Conservation (phyloP, 306 rosid species). For the Ormosia semicastrata region DNA sequence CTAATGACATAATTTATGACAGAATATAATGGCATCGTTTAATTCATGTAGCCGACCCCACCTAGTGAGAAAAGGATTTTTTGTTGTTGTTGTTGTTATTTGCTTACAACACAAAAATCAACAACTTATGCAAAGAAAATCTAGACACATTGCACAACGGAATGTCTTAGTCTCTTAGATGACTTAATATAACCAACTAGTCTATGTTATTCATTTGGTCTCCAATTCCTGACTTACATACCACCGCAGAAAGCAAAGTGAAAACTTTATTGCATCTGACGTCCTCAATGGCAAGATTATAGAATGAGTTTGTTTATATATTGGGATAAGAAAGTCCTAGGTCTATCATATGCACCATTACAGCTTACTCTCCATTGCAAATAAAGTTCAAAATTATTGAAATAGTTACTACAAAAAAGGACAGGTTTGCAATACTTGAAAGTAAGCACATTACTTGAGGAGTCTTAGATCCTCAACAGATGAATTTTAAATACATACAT, state of each 20-base stretch:
- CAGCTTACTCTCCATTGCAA: neutral
- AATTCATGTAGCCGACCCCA: too few species aligned
- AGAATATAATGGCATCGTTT: too few species aligned
- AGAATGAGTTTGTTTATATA: neutral
- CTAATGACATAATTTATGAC: too few species aligned
- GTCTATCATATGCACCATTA: neutral
- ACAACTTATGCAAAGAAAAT: neutral
- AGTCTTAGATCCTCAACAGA: neutral
- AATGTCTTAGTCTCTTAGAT: neutral
- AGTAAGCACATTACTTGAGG: neutral
- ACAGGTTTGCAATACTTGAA: neutral
- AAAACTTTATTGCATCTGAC: neutral
- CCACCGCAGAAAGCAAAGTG: neutral
- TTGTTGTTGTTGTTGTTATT: too few species aligned
- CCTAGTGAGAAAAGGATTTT: too few species aligned
- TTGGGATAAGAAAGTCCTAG: neutral
- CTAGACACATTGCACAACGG: neutral
- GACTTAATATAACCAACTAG: neutral
- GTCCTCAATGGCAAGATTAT: neutral
- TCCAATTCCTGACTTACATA: neutral
- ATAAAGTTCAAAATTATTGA: neutral
- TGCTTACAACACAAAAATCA: neutral
- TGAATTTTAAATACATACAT: neutral
- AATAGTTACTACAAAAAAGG: neutral
- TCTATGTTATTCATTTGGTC: neutral